Base-by-base conservation (phyloP, 805 yeast genomes). In the Spathaspora gorwiae region DNA sequence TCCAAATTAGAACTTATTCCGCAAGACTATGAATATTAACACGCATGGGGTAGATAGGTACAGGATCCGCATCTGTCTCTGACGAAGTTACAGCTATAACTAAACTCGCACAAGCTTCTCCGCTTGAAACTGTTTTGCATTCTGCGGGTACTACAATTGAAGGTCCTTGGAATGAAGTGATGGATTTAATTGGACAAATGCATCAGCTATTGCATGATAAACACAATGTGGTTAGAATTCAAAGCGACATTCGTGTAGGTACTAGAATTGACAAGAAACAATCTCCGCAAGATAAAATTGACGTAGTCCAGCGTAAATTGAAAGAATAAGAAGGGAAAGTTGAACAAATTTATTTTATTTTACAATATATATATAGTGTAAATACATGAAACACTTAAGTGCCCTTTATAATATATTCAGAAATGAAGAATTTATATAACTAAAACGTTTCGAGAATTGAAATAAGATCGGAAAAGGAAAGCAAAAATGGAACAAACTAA, bases 121-220 rank as follows among this genome's bases (percentile, higher is more conserved):
- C 79, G 2, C 67, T 89, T 44, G 73, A 81, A 41, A 80, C 84
- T 50, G 80, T 87, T 1, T 68, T 89, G 48, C 97, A 89, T 64
- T 84, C 95, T 54, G 97, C 97, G 2, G 97, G 97, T 3, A 89
- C 96, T 6, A 88, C 96, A 1, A 81, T 85, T 54, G 85, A 86
- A 55, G 97, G 97, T 1, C 90, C 89, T n/a, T 90, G 96, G 96
- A 80, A 81, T 56, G 90, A 85, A 45, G 96, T 90, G 1, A 84
- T 82, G 80, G 79, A 73, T 31, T 65, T 87, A 43, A 84, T 89
- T 54, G 96, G 96, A 7, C 76, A 79, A 53, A 67, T 88, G 54
- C 97, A 89, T 57, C 82, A 83, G 56, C 70, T 70, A 38, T 76
- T 87, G 43, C 97, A 89, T 57, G 52, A 54, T 7, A 72, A 73